Percentiles rank a stretch among this genome's conserved stretches.
phyloP scores from a whole-genome alignment of 1,139 yeast genomes.

The Ogataea hybrid region DNA sequence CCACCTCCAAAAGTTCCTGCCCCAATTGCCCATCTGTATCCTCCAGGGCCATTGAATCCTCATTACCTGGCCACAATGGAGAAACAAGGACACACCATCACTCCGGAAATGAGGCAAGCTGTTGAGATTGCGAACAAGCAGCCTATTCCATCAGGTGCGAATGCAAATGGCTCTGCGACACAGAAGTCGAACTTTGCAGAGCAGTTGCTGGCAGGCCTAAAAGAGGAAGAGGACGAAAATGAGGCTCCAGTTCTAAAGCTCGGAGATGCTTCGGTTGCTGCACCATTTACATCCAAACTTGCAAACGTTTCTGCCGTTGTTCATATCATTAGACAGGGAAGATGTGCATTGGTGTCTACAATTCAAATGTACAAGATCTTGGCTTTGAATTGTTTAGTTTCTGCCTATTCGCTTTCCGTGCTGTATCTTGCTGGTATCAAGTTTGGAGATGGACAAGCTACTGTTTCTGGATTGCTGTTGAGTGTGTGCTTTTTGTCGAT shows the following conservation, averaged over 20 bases:
- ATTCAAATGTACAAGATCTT: slow-evolving; percentile 98
- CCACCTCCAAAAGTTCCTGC: slow-evolving; percentile 87
- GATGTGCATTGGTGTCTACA: slow-evolving; percentile 96
- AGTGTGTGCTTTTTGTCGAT: slow-evolving; percentile 95
- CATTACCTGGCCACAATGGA: slow-evolving; percentile 84
- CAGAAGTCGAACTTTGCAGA: slow-evolving; percentile 64
- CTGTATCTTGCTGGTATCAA: slow-evolving; percentile 96
- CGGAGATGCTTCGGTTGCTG: slow-evolving; percentile 99
- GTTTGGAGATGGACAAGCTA: slow-evolving; percentile 96
- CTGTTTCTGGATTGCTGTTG: slow-evolving; percentile 85
- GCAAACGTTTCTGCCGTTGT: slow-evolving; percentile 92
- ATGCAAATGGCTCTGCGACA: slow-evolving; percentile 34
- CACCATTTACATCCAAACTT: slow-evolving; percentile 95
- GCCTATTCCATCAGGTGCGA: slow-evolving; percentile 31
- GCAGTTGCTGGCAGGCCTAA: slow-evolving; percentile 65
- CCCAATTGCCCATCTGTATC: slow-evolving; percentile 87
- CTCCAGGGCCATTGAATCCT: slow-evolving; percentile 94
- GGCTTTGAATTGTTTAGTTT: slow-evolving; percentile 94
- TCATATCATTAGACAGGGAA: slow-evolving; percentile 94
- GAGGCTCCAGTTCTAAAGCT: slow-evolving; percentile 92
- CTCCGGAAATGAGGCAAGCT: slow-evolving; percentile 61
- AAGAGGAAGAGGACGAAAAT: slow-evolving; percentile 59
- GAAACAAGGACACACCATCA: slow-evolving; percentile 71
- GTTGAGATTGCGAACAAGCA: slow-evolving; percentile 50
- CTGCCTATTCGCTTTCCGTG: slow-evolving; percentile 93